A percentile compares a stretch with the other conserved stretches of the same genome.
These are phyloP conservation scores for Adenanthera pavonina DNA, from an alignment of 306 rosid genomes.

Conservation along the genomic window DNA sequence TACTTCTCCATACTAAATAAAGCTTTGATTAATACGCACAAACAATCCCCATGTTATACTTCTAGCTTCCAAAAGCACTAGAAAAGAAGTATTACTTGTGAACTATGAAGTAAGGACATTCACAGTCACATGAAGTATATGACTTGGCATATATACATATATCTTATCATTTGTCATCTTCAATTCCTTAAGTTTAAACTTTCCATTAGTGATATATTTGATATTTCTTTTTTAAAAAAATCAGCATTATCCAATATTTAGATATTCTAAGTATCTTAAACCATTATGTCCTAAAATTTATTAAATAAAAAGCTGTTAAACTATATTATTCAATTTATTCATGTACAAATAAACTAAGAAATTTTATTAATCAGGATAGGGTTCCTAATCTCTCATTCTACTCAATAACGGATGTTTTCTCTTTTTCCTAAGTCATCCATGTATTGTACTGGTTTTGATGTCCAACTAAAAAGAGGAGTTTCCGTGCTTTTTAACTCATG, in stretches of 20 bases:
- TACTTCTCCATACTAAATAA: not conserved
- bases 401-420: not conserved
- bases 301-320: not conserved
- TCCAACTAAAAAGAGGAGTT: not conserved
- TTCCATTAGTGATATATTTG: not conserved
- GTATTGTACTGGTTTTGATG: not conserved
- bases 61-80: constrained; percentile 11
- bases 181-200: not conserved
- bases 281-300: not conserved
- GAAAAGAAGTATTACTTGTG: not conserved
- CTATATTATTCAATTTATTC: not conserved
- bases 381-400: not conserved
- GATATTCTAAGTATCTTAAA: not conserved
- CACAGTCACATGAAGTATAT: not conserved
- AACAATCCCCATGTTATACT: not conserved
- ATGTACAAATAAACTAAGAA: not conserved
- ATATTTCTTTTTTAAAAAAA: not conserved
- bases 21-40: not conserved
- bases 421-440: not conserved
- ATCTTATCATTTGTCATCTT: not conserved
- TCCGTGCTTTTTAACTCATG: not conserved
- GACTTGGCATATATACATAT: not conserved
- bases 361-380: not conserved
- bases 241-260: not conserved
- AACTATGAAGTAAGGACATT: too few relatives aligned